phyloP scores from a whole-genome alignment of 2,329 filamentous ascomycete species.

The Clonostachys chloroleuca region DNA sequence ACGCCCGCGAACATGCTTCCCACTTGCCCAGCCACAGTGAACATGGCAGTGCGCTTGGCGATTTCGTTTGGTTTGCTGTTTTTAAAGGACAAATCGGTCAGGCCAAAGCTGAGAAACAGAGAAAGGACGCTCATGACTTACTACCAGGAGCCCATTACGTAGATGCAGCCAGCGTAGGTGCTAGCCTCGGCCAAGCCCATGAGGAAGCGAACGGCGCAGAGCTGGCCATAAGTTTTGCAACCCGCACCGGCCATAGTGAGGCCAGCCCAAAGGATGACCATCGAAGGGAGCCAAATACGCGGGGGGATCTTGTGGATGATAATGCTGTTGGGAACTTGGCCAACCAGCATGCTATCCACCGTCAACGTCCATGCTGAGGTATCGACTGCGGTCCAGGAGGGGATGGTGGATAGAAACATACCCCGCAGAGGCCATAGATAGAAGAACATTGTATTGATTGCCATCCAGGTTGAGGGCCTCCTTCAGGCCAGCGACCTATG shows the following conservation, averaged over 20 bases:
- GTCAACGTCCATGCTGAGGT: neutral
- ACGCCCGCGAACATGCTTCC: constrained; percentile 56
- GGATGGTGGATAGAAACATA: constrained; percentile 5
- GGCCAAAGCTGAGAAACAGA: no score
- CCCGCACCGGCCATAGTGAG: constrained; percentile 45
- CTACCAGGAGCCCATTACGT: constrained; percentile 45
- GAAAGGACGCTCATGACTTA: no score
- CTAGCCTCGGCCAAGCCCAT: constrained; percentile 17
- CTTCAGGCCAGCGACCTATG: constrained; percentile 31
- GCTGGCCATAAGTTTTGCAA: constrained; percentile 17
- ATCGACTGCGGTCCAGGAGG: neutral
- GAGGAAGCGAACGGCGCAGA: constrained; percentile 19
- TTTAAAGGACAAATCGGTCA: no score
- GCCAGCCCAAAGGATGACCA: constrained; percentile 55
- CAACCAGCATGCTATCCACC: constrained; percentile 29
- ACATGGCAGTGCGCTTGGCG: constrained; percentile 54
- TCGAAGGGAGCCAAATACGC: constrained; percentile 52
- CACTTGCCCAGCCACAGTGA: constrained; percentile 50
- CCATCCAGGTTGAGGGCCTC: constrained; percentile 36
- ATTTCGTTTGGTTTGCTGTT: constrained; percentile 41
- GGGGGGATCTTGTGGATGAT: constrained; percentile 57
- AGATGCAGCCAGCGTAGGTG: constrained; percentile 21
- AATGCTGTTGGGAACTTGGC: constrained; percentile 52
- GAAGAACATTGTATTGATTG: constrained; percentile 23
- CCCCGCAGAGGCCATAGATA: constrained; percentile 16